Base-by-base conservation (phyloP, 129 eudicot genomes). In the Logfia minima region DNA sequence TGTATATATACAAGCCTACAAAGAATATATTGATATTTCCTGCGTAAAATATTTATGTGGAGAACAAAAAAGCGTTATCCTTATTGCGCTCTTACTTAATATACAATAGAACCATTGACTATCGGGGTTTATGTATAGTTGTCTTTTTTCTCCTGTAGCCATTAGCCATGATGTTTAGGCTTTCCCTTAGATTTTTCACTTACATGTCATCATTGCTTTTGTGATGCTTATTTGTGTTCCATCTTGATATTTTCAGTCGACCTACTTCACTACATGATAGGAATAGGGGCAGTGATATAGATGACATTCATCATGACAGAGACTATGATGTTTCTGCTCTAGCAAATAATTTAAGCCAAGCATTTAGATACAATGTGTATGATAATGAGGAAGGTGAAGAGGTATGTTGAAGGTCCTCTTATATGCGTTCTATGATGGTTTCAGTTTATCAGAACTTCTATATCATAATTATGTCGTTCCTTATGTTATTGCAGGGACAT, bases 321-420 rank as follows among this genome's bases (percentile, higher is more conserved):
- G 98, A 93, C 78, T 93, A 86, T 83, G 98, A 93, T 82, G 98
- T 90, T 21, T 89, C 96, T 52, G 95, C 95, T 71, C 76, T 93
- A 69, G 98, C 96, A 23, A 90, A 93, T 85, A 88, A 88, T 83
- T 76, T 93, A 10, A 90, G 96, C 80, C 98, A 90, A 79, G 98
- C 96, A 32, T 90, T 93, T 78, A 75, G 89, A 88, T 85, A 89
- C 78, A 86, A 69, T 53, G 80, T 84, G 67, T 93, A 88, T 83
- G 96, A 86, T 39, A 71, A 79, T 29, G 90, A 93, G 22, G 95
- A 93, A 62, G 88, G 83, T 76, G 92, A 90, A 83, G 92, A 93
- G 96, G 98, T 92, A 85, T 41, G 83, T 32, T 51, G 22, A 64
- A 37, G 10, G 56, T 60, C 31, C 34, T 65, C 31, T 77, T 59